Percentiles rank a stretch among this genome's conserved stretches.
Conservation (phyloP, 805 yeast genomes). For the Myxozyma vanderwaltii region DNA sequence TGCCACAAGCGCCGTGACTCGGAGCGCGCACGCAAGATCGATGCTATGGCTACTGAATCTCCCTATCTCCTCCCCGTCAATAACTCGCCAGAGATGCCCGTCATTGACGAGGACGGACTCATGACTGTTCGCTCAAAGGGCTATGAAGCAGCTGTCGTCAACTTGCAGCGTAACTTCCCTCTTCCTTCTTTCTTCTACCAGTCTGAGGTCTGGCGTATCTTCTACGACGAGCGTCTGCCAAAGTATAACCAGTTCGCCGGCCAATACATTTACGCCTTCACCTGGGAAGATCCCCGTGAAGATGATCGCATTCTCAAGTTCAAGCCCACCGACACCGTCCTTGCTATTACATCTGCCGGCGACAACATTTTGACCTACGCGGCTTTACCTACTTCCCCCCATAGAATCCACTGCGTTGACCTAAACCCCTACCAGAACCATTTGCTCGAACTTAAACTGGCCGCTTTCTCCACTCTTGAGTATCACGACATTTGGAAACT, state of each 20-base stretch:
- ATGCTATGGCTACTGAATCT: conserved; percentile 76
- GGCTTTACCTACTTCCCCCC: conserved; percentile 68
- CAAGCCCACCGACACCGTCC: conserved; percentile 64
- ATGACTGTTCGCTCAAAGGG: conserved; percentile 53
- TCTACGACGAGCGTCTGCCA: conserved; percentile 70
- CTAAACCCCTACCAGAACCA: conserved; percentile 83
- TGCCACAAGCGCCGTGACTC: conserved; percentile 60
- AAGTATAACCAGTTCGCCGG: conserved; percentile 70
- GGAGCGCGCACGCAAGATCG: conserved; percentile 56
- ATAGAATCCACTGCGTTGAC: conserved; percentile 80
- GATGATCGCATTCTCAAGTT: conserved; percentile 68
- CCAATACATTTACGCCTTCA: conserved; percentile 82
- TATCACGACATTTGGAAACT: conserved; percentile 69
- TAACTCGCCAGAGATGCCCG: conserved; percentile 29
- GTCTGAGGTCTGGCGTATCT: conserved; percentile 74
- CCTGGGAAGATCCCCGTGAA: conserved; percentile 90
- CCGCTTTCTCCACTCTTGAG: conserved; percentile 60
- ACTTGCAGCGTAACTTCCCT: conserved; percentile 66
- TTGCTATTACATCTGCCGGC: conserved; percentile 86
- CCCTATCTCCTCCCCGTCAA: conserved; percentile 56
- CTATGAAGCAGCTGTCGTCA: conserved; percentile 70
- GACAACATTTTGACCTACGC: conserved; percentile 80
- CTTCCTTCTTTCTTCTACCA: conserved; percentile 82
- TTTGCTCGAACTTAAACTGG: conserved; percentile 74
- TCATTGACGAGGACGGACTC: conserved; percentile 16